Conservation (phyloP, 257 asterid genomes). For the Capsicum pubescens region DNA sequence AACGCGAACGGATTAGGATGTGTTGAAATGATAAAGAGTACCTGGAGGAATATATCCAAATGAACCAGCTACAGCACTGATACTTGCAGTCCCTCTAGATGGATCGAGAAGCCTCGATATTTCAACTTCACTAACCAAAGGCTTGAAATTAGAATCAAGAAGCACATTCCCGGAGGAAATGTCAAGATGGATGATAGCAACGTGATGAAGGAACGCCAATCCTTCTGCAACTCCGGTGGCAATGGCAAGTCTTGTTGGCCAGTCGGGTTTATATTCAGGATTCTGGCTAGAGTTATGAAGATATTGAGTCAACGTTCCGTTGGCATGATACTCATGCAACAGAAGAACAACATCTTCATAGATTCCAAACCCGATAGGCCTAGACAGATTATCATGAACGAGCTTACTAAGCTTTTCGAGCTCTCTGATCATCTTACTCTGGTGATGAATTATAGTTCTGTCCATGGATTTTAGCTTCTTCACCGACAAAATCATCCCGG, state of each 20-base stretch:
- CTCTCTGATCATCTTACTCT: conserved; percentile 87
- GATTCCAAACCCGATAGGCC: conserved; percentile 82
- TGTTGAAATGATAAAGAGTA: conserved; percentile 34
- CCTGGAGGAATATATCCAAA: conserved; percentile 99
- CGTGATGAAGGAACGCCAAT: conserved; percentile 79
- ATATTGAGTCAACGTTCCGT: conserved; percentile 77
- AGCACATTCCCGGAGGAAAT: conserved; percentile 88
- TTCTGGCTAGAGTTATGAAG: conserved; percentile 59
- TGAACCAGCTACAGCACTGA: conserved; percentile 98
- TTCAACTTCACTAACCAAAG: conserved; percentile 90
- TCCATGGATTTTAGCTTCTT: conserved; percentile 83
- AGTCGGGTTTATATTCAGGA: conserved; percentile 70
- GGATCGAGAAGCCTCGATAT: conserved; percentile 96
- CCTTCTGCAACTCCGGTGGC: conserved; percentile 98
- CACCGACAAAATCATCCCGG: conserved; percentile 81
- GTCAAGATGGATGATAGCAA: conserved; percentile 93
- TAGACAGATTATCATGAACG: conserved; percentile 74
- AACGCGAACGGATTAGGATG: neutral
- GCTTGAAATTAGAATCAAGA: conserved; percentile 71
- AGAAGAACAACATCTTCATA: conserved; percentile 80
- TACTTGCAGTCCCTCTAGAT: conserved; percentile 92
- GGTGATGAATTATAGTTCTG: conserved; percentile 68
- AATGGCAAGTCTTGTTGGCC: conserved; percentile 81
- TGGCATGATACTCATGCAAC: conserved; percentile 62
- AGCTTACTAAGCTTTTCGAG: conserved; percentile 88